A percentile compares a stretch with the other conserved stretches of the same genome.
Conservation (phyloP, 345 rosid genomes). For the Cardamine occulta region DNA sequence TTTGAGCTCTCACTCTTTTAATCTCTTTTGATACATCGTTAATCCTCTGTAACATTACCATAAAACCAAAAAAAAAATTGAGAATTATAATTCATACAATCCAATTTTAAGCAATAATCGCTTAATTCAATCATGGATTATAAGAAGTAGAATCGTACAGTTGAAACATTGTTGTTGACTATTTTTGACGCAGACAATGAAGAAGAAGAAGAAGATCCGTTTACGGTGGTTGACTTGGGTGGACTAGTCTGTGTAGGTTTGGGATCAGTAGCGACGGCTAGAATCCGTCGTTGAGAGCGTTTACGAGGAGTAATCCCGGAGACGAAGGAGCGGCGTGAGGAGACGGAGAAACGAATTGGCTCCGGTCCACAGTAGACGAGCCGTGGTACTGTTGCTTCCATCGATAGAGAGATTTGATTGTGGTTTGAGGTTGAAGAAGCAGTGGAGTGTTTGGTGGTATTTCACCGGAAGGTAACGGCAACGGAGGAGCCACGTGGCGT, state of each 20-base stretch:
- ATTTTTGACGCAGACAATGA: constrained; percentile 45
- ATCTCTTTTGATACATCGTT: constrained; percentile 89
- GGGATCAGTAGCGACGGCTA: constrained; percentile 77
- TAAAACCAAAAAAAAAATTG: neutral
- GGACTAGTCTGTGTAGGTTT: constrained; percentile 57
- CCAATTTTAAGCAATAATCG: neutral
- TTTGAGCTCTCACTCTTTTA: constrained; percentile 85
- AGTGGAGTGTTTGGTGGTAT: constrained; percentile 13
- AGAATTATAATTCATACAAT: neutral
- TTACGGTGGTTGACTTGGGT: constrained; percentile 45
- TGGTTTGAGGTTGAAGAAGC: constrained; percentile 28
- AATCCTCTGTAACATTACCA: constrained; percentile 60
- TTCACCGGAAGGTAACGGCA: constrained; percentile 41
- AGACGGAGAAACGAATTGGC: constrained; percentile 47
- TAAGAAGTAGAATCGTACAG: constrained; percentile 43
- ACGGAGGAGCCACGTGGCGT: constrained; percentile 57
- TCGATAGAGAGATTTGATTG: constrained; percentile 24
- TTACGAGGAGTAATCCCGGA: constrained; percentile 43
- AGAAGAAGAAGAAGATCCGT: constrained; percentile 48
- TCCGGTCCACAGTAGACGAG: constrained; percentile 62
- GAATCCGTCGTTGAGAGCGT: constrained; percentile 49
- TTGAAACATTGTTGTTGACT: constrained; percentile 65
- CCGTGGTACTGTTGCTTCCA: constrained; percentile 64
- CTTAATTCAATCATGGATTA: neutral
- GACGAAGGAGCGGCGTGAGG: constrained; percentile 37